These are phyloP conservation scores for Danielia oregonensis DNA, from an alignment of 805 yeast species.

Conservation along the genomic window DNA sequence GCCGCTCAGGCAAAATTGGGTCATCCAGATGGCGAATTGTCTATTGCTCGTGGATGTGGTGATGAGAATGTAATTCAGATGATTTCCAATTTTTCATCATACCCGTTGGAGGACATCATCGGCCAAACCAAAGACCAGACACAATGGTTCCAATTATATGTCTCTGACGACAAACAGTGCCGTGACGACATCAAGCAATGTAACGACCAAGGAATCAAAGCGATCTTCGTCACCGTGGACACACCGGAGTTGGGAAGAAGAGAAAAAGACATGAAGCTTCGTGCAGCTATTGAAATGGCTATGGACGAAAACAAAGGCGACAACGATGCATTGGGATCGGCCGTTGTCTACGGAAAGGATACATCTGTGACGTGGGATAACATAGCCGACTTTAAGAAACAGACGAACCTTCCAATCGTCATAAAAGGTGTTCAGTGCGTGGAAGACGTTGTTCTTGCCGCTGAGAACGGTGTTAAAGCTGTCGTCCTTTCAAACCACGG, in stretches of 20 bases:
- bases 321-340: slow-evolving; percentile 5
- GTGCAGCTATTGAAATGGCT: slow-evolving; percentile 15
- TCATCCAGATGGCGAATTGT: slow-evolving; percentile 89
- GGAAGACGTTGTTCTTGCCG: slow-evolving; percentile 61
- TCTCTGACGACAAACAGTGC: slow-evolving; percentile 60
- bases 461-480: slow-evolving; percentile 55
- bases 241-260: slow-evolving; percentile 81
- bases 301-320: slow-evolving; percentile 4
- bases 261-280: slow-evolving; percentile 43
- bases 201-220: slow-evolving; percentile 54
- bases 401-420: slow-evolving; percentile 42
- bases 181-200: slow-evolving; percentile 67
- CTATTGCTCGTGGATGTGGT: slow-evolving; percentile 79
- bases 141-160: slow-evolving; percentile 88
- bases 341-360: slow-evolving; percentile 18
- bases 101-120: slow-evolving; percentile 81
- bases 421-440: slow-evolving; percentile 67
- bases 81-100: slow-evolving; percentile 90
- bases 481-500: slow-evolving; percentile 85
- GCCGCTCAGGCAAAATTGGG: slow-evolving; percentile 92
- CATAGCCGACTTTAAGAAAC: slow-evolving; percentile 30
- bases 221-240: slow-evolving; percentile 85
- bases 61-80: slow-evolving; percentile 70
- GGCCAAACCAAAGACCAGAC: slow-evolving; percentile 64
- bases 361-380: slow-evolving; percentile 35